Percentiles rank a stretch among this genome's conserved stretches.
phyloP scores from a whole-genome alignment of 164 flowering plant species.

The Piper betle region DNA sequence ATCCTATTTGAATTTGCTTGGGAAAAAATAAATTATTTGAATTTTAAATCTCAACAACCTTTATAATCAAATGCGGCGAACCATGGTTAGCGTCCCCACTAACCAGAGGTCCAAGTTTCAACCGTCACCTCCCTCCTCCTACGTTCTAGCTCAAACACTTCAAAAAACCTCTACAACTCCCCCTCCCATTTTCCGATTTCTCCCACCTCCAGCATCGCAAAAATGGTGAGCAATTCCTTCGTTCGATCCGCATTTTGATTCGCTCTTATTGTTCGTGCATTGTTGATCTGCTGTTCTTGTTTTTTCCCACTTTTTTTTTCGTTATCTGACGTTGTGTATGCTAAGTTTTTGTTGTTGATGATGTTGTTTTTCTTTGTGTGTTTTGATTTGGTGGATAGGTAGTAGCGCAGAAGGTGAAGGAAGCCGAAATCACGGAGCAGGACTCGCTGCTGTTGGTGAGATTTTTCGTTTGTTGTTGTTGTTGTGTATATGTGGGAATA shows the following conservation, averaged over 20 bases:
- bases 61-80: too few relatives aligned
- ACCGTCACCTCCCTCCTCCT: too few relatives aligned
- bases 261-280: neutral
- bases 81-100: too few relatives aligned
- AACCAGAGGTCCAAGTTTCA: too few relatives aligned
- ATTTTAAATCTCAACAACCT: too few relatives aligned
- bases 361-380: neutral
- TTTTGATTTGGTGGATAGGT: conserved; percentile 21
- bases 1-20: too few relatives aligned
- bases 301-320: too few relatives aligned
- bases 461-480: neutral
- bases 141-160: neutral
- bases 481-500: neutral
- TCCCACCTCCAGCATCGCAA: neutral
- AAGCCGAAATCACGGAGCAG: conserved; percentile 84
- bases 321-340: neutral
- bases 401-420: conserved; percentile 71
- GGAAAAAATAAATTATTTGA: too few relatives aligned
- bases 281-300: neutral
- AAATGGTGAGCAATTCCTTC: neutral
- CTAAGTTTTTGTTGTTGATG: neutral
- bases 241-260: neutral
- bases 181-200: neutral
- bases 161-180: neutral
- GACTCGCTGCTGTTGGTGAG: conserved; percentile 80